These are phyloP conservation scores for Pinus albicaulis DNA, from an alignment of 75 land plant genomes.

Conservation along the genomic window DNA sequence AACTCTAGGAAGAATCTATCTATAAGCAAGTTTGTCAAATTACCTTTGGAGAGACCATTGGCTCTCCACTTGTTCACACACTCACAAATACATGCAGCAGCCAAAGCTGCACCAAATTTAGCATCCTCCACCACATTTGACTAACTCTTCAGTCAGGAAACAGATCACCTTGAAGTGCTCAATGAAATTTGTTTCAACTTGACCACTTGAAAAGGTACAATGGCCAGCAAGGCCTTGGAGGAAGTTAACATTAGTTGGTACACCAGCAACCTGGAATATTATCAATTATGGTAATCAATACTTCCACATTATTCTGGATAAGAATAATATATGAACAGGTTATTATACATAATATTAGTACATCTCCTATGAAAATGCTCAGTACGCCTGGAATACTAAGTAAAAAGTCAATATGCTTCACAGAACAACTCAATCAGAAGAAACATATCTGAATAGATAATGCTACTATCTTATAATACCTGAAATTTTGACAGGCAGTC, in stretches of 20 bases:
- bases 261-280: conserved; percentile 76
- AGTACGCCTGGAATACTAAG: background rate
- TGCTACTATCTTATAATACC: conserved; percentile 26
- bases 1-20: no score
- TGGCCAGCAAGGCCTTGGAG: conserved; percentile 73
- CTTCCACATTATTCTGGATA: no score
- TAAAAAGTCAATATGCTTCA: conserved; percentile 1
- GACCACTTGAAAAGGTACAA: conserved; percentile 67
- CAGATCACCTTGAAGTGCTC: conserved; percentile 75
- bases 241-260: conserved; percentile 87
- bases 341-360: no score
- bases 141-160: conserved; percentile 26
- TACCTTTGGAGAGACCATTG: conserved; percentile 25
- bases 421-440: no score
- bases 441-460: background rate
- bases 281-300: no score
- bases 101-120: conserved; percentile 57
- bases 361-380: background rate
- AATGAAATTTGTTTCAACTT: conserved; percentile 91
- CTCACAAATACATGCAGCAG: conserved; percentile 68
- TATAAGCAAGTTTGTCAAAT: background rate
- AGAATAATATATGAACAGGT: no score
- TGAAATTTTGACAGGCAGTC: conserved; percentile 78
- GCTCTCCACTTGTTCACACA: conserved; percentile 28
- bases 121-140: conserved; percentile 24